Percentiles rank a stretch among this genome's conserved stretches.
These are phyloP conservation scores for Nicotiana sylvestris DNA, from an alignment of 257 asterid species.

Conservation along the genomic window DNA sequence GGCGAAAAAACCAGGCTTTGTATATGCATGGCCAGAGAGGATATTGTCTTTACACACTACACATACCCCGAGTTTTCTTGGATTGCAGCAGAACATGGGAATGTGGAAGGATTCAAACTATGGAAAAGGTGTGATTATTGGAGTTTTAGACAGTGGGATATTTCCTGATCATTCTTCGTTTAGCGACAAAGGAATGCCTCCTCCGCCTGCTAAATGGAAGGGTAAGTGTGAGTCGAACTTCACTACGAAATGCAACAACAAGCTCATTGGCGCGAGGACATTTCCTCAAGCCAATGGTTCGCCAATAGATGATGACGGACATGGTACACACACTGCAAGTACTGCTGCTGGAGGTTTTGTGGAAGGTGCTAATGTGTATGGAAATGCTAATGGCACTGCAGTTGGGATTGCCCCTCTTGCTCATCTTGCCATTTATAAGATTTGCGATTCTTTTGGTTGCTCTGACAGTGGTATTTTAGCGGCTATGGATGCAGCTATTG, in stretches of 20 bases:
- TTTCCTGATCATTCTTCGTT: slow-evolving; percentile 45
- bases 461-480: slow-evolving; percentile 34
- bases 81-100: slow-evolving; percentile 36
- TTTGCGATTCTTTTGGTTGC: slow-evolving; percentile 23
- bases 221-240: slow-evolving; percentile 35
- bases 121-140: slow-evolving; percentile 46
- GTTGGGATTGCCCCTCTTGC: slow-evolving; percentile 56
- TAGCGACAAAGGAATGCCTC: slow-evolving; percentile 42
- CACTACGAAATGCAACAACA: slow-evolving; percentile 33
- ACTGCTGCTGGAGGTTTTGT: slow-evolving; percentile 57
- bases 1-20: slow-evolving; percentile 26
- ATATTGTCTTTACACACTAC: slow-evolving; percentile 40
- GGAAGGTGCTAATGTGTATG: slow-evolving; percentile 38
- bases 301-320: slow-evolving; percentile 35
- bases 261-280: slow-evolving; percentile 44
- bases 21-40: slow-evolving; percentile 29
- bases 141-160: slow-evolving; percentile 45
- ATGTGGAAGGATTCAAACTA: slow-evolving; percentile 43
- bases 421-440: slow-evolving; percentile 50
- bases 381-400: slow-evolving; percentile 47
- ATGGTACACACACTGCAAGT: slow-evolving; percentile 51
- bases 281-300: neutral
- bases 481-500: slow-evolving; percentile 44
- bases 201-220: slow-evolving; percentile 52
- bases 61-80: slow-evolving; percentile 41